These are phyloP conservation scores for Omphalotus guepiniiformis DNA, from an alignment of 768 basidiomycete genomes.

Conservation along the genomic window DNA sequence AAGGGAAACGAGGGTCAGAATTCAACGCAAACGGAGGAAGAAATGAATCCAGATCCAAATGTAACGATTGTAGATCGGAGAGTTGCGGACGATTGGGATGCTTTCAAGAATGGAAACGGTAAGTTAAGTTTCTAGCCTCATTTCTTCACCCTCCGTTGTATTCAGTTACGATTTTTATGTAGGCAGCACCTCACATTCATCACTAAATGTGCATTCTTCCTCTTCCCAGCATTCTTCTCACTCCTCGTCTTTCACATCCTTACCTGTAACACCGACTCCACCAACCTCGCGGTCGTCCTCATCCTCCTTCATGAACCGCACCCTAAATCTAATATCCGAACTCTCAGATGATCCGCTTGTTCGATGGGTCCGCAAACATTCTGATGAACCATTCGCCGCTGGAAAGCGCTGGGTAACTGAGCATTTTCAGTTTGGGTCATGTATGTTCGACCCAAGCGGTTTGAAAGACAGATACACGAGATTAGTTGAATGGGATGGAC, in stretches of 20 bases:
- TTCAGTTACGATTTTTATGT: too few relatives aligned
- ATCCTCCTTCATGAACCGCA: conserved; percentile 30
- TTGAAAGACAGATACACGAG: conserved; percentile 44
- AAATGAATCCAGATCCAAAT: conserved; percentile 39
- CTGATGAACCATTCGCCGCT: conserved; percentile 44
- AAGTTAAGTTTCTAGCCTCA: conserved; percentile 14
- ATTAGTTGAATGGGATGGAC: conserved; percentile 46
- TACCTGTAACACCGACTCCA: background rate
- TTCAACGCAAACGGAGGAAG: conserved; percentile 26
- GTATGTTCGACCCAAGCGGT: conserved; percentile 53
- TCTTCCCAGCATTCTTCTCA: background rate
- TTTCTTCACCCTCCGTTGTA: background rate
- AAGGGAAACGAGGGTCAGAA: conserved; percentile 23
- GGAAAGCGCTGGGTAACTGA: conserved; percentile 50
- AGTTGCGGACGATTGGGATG: conserved; percentile 49
- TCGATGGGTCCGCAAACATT: conserved; percentile 50
- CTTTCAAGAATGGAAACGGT: conserved; percentile 33
- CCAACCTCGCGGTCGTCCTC: conserved; percentile 12
- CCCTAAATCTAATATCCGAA: conserved; percentile 34
- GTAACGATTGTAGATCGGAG: conserved; percentile 40
- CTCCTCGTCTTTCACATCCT: background rate
- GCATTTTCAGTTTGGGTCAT: conserved; percentile 52
- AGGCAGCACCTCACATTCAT: too few relatives aligned
- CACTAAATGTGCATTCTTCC: background rate
- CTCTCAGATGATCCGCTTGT: conserved; percentile 41